Evolutionary conservation across 2,329 filamentous ascomycete genomes (phyloP).

Genomic region (Fusarium irregulare): DNA sequence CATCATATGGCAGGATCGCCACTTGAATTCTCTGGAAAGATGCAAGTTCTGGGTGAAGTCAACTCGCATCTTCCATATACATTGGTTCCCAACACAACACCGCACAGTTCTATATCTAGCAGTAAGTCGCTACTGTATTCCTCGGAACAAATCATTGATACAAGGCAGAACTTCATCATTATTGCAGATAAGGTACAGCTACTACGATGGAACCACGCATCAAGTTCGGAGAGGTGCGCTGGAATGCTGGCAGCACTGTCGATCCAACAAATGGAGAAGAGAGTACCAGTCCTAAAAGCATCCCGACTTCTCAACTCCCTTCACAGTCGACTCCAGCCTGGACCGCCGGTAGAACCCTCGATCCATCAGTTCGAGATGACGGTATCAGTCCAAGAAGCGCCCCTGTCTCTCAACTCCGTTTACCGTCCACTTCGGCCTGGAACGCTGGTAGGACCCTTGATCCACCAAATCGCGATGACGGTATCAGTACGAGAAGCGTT

Average conservation of each 20-base stretch:
- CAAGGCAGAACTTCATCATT: not conserved
- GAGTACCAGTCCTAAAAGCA: not conserved
- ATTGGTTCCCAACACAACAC: not conserved
- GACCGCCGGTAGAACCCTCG: not conserved
- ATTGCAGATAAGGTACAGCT: not conserved
- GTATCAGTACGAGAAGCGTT: too few relatives aligned
- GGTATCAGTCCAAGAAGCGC: not conserved
- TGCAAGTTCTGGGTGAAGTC: not conserved
- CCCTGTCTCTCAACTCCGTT: too few relatives aligned
- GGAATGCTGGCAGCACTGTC: not conserved
- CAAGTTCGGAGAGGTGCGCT: not conserved
- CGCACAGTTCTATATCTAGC: not conserved
- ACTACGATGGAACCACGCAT: not conserved
- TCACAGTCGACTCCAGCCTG: not conserved
- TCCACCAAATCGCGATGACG: too few relatives aligned
- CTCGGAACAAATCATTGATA: not conserved
- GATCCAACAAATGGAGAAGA: not conserved
- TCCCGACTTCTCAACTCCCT: not conserved
- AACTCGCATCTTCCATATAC: not conserved
- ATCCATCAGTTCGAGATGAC: not conserved
- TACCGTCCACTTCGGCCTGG: too few relatives aligned
- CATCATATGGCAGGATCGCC: not conserved
- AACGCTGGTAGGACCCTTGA: too few relatives aligned
- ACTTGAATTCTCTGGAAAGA: rapidly evolving
- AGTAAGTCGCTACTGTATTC: not conserved